Evolutionary conservation across 352 stramenopile species (phyloP).

Genomic region (Halophytophthora batemanensis): DNA sequence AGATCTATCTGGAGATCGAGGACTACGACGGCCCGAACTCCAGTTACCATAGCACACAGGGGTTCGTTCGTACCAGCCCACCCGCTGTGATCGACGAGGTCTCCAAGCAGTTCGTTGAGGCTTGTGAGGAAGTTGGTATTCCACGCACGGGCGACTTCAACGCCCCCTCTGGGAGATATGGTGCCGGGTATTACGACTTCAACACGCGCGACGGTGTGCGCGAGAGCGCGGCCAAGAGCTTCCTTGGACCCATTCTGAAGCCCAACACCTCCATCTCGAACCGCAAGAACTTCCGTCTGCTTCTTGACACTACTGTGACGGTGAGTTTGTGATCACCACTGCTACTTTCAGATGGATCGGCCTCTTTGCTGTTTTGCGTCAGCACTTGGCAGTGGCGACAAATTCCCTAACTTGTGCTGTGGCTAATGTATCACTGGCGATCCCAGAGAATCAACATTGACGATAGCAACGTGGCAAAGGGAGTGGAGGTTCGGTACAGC

Average conservation of each 20-base stretch:
- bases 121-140: conserved; percentile 53
- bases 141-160: conserved; percentile 79
- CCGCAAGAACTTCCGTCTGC: conserved; percentile 43
- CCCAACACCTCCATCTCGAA: conserved; percentile 23
- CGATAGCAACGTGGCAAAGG: conserved; percentile 32
- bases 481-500: conserved; percentile 35
- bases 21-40: conserved; percentile 58
- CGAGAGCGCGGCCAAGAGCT: conserved; percentile 71
- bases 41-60: conserved; percentile 48
- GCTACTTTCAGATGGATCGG: neutral
- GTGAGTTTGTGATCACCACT: conserved; percentile 24
- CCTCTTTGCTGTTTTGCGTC: neutral
- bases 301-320: conserved; percentile 57
- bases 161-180: conserved; percentile 53
- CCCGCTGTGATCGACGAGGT: conserved; percentile 24
- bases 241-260: conserved; percentile 60
- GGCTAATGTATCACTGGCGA: neutral
- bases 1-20: conserved; percentile 75
- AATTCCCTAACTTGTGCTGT: neutral
- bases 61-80: conserved; percentile 60
- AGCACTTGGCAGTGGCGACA: neutral
- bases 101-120: conserved; percentile 49
- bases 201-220: conserved; percentile 81
- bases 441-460: conserved; percentile 50
- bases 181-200: conserved; percentile 86